phyloP scores from a whole-genome alignment of 78 protist genomes.

The Emiliania huxleyi region DNA sequence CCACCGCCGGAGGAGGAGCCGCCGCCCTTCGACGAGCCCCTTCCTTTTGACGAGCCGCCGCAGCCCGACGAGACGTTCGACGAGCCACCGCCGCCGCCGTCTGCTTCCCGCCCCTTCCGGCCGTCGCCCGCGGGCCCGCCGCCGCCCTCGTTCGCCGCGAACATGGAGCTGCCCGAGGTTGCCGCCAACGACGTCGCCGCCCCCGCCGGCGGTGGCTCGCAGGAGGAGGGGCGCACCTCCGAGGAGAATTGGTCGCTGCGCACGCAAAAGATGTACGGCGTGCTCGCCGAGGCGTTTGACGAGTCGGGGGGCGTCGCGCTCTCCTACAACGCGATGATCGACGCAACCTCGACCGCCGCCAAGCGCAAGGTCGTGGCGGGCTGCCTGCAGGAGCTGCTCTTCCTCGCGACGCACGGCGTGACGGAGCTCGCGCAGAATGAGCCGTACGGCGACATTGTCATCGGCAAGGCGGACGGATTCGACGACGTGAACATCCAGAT shows the following conservation, averaged over 20 bases:
- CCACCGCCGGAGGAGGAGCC: neutral
- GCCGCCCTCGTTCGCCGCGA: neutral
- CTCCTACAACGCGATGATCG: neutral
- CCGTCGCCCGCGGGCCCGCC: neutral
- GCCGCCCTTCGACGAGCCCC: neutral
- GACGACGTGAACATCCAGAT: no score
- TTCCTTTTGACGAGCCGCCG: neutral
- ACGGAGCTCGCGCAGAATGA: neutral
- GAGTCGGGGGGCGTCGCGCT: neutral
- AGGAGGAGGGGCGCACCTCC: neutral
- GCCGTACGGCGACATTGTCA: neutral
- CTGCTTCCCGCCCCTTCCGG: neutral
- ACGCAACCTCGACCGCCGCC: neutral
- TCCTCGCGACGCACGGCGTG: neutral
- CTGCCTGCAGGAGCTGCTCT: constrained; percentile 7
- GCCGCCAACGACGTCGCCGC: neutral
- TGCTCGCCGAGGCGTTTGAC: neutral
- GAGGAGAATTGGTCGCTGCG: neutral
- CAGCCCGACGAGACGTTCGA: neutral
- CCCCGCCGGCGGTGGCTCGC: neutral
- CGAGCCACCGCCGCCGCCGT: neutral
- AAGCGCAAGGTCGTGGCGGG: neutral
- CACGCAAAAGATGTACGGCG: neutral
- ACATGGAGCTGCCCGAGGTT: neutral
- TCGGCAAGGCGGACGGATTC: neutral